Percentiles rank a stretch among this genome's conserved stretches.
Conservation (phyloP, 208 protist species). For the Phytomonas sp. region DNA sequence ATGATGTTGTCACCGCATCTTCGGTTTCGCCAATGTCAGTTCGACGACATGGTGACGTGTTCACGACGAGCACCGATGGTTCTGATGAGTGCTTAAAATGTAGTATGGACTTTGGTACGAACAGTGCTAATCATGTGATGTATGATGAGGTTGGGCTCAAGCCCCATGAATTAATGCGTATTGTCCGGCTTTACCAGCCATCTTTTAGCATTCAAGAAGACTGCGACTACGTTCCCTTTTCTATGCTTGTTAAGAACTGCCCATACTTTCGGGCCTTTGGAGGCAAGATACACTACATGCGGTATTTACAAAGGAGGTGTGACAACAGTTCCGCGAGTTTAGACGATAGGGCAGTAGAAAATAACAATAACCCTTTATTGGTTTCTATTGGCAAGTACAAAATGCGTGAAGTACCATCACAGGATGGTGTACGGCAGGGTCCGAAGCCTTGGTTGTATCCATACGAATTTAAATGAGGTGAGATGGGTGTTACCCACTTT, state of each 20-base stretch:
- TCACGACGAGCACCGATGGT: not conserved
- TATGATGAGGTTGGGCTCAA: slow-evolving; percentile 59
- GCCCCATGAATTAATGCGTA: slow-evolving; percentile 44
- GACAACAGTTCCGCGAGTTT: not conserved
- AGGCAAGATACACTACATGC: slow-evolving; percentile 70
- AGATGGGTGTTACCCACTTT: not conserved
- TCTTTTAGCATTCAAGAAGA: slow-evolving; percentile 49
- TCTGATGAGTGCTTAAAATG: not conserved
- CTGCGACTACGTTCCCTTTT: slow-evolving; percentile 67
- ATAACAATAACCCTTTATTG: slow-evolving; percentile 12
- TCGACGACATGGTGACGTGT: slow-evolving; percentile 11
- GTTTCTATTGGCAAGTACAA: slow-evolving; percentile 71
- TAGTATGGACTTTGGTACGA: slow-evolving; percentile 15
- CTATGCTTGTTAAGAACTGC: slow-evolving; percentile 76
- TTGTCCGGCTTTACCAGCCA: slow-evolving; percentile 42
- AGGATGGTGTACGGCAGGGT: slow-evolving; percentile 69
- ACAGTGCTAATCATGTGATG: slow-evolving; percentile 30
- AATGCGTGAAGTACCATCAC: slow-evolving; percentile 66
- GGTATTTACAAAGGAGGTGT: slow-evolving; percentile 36
- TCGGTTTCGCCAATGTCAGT: slow-evolving; percentile 3
- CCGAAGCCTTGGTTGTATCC: slow-evolving; percentile 75
- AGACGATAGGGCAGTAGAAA: not conserved
- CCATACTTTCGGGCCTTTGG: slow-evolving; percentile 51
- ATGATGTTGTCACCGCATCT: slow-evolving; percentile 26
- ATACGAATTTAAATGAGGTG: slow-evolving; percentile 31